Conservation (phyloP, 495 filamentous ascomycete genomes). For the Neurospora sp. region DNA sequence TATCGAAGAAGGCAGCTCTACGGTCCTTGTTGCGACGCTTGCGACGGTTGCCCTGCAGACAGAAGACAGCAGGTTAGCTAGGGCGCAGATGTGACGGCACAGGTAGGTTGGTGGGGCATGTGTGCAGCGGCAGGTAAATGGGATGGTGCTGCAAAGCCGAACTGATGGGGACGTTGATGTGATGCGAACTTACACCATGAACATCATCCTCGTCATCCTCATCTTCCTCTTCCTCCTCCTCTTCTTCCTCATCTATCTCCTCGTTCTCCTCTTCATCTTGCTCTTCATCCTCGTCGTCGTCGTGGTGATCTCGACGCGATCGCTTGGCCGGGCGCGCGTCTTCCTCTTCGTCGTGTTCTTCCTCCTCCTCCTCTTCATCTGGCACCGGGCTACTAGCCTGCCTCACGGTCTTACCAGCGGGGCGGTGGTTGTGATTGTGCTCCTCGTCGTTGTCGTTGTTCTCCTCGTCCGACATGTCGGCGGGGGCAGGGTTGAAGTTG, state of each 20-base stretch:
- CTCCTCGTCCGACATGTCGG: slow-evolving; percentile 60
- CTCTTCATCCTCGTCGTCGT: slow-evolving; percentile 38
- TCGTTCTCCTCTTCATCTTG: slow-evolving; percentile 29
- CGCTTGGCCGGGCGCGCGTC: slow-evolving; percentile 15
- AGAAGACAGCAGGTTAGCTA: slow-evolving; percentile 1
- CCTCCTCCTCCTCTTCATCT: slow-evolving; percentile 29
- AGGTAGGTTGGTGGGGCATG: slow-evolving; percentile 1
- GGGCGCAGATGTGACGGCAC: background rate
- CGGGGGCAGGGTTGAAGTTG: slow-evolving; percentile 67
- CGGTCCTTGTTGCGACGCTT: slow-evolving; percentile 62
- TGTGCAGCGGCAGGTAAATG: background rate
- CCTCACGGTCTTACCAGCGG: slow-evolving; percentile 3
- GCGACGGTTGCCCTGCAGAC: slow-evolving; percentile 54
- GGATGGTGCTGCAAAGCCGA: background rate
- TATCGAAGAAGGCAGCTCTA: slow-evolving; percentile 80
- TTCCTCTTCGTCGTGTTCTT: slow-evolving; percentile 31
- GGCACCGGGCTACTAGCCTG: slow-evolving; percentile 15
- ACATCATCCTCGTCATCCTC: slow-evolving; percentile 31
- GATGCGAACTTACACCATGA: slow-evolving; percentile 23
- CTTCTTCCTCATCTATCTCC: slow-evolving; percentile 45
- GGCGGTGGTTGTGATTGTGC: background rate
- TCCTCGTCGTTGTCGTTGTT: slow-evolving; percentile 10
- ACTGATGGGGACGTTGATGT: background rate
- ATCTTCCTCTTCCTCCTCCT: slow-evolving; percentile 49
- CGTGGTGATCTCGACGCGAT: slow-evolving; percentile 5